Percentiles rank a stretch among this genome's conserved stretches.
Conservation (phyloP, 495 filamentous ascomycete species). For the Staphylotrichum longicolle region DNA sequence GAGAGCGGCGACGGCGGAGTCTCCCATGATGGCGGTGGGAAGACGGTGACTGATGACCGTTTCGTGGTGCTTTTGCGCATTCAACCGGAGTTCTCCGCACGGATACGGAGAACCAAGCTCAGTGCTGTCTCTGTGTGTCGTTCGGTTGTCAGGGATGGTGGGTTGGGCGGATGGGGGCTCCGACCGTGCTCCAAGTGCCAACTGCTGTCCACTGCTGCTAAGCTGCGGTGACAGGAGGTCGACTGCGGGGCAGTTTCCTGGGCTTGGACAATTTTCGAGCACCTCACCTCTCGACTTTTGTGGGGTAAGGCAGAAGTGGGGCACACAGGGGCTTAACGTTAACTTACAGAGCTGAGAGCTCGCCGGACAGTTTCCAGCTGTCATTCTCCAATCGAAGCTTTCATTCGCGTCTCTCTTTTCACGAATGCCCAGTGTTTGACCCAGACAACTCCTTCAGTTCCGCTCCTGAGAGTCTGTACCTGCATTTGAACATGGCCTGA, state of each 20-base stretch:
- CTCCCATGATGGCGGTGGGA: slow-evolving; percentile 35
- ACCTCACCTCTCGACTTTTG: slow-evolving; percentile 11
- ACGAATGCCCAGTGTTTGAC: no score
- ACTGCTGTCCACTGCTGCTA: slow-evolving; percentile 8
- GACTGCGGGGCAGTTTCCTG: slow-evolving; percentile 22
- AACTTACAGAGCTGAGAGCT: no score
- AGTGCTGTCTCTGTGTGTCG: neutral
- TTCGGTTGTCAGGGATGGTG: slow-evolving; percentile 7
- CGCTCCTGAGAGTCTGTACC: no score
- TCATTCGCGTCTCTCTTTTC: no score
- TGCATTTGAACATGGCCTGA: no score
- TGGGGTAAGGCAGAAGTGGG: slow-evolving; percentile 18
- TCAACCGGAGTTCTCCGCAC: slow-evolving; percentile 20
- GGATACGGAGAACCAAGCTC: slow-evolving; percentile 13
- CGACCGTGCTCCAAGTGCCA: neutral
- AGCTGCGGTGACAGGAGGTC: slow-evolving; percentile 8
- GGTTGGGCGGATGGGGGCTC: slow-evolving; percentile 4
- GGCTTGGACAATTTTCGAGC: slow-evolving; percentile 18
- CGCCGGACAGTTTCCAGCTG: no score
- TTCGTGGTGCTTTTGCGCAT: slow-evolving; percentile 21
- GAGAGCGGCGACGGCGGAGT: slow-evolving; percentile 49
- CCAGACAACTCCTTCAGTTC: no score
- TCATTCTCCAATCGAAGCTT: no score
- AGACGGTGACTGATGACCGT: slow-evolving; percentile 9
- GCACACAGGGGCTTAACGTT: neutral